Percentiles rank a stretch among this genome's conserved stretches.
Conservation (phyloP, 305 asterid genomes). For the Rubia occidens region DNA sequence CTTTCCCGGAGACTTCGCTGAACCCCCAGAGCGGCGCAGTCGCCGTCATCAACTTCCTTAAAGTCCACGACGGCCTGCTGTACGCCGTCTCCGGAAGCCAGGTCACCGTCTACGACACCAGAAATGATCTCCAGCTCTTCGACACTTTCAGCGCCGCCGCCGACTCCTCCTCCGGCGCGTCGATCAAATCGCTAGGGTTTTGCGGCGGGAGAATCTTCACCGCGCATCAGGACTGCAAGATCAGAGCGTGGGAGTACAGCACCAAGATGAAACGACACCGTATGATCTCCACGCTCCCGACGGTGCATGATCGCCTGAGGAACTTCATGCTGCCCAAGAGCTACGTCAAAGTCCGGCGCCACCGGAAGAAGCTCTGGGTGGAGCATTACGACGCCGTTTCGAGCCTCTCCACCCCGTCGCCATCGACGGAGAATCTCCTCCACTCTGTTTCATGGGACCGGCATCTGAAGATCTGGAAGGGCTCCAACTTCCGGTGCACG, state of each 20-base stretch:
- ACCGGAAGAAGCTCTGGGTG: conserved; percentile 54
- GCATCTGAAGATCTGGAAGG: conserved; percentile 53
- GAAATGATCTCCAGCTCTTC: conserved; percentile 21
- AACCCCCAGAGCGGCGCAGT: conserved; percentile 19
- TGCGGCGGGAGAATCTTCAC: conserved; percentile 41
- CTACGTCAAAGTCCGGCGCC: conserved; percentile 52
- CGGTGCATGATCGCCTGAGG: conserved; percentile 41
- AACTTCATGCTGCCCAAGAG: conserved; percentile 42
- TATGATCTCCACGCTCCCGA: conserved; percentile 47
- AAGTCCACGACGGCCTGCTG: conserved; percentile 49
- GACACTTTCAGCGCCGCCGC: conserved; percentile 32
- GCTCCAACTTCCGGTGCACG: conserved; percentile 28
- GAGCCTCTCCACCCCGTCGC: conserved; percentile 25
- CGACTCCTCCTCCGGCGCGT: conserved; percentile 41
- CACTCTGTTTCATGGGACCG: conserved; percentile 69
- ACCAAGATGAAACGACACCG: conserved; percentile 29
- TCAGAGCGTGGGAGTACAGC: conserved; percentile 52
- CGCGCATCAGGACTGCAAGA: conserved; percentile 73
- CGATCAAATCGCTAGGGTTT: conserved; percentile 53
- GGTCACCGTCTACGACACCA: conserved; percentile 39
- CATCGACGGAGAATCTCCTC: conserved; percentile 9
- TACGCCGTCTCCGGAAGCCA: conserved; percentile 57
- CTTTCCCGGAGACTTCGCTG: conserved; percentile 24
- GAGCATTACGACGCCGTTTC: conserved; percentile 74
- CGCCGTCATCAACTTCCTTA: conserved; percentile 31